Evolutionary conservation across 352 stramenopile species (phyloP), one percentile per base, ranked within the genome.

Genomic region (Pythium aphanidermatum): DNA sequence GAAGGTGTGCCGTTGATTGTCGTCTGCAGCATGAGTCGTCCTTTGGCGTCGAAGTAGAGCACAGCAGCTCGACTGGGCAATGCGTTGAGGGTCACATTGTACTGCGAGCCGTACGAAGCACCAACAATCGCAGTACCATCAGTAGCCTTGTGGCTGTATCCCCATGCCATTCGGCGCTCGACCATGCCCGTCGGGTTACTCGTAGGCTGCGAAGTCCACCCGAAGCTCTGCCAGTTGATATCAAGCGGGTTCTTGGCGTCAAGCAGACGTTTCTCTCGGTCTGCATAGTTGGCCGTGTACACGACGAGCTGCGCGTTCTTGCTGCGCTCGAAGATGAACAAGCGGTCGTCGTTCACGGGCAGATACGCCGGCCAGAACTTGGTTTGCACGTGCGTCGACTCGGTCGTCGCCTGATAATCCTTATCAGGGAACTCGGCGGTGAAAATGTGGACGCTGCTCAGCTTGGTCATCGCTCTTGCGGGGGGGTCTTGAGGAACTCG

Each of bases 181-280:
- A 86, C 38, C 55, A 84, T 72, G 31, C 77, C 77, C 8, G 72
- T 86, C 13, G 51, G 37, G 36, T 89, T 89, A 42, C 49, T 84
- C 31, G 68, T 84, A 11, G 74, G 77, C 46, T 82, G 60, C 16
- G 46, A 45, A 5, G 77, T 89, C 77, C 77, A 89, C 28, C 77
- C 77, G 46, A 83, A 89, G 54, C 74, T 87, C 59, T 86, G 73
- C 77, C 77, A 89, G 43, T 83, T 85, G 62, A 89, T 86, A 54
- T 89, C 74, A 34, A 89, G 59, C 30, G 77, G 77, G 56, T 58
- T 76, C 50, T 83, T 83, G 17, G 63, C 45, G 56, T 89, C 65
- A 32, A 87, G 48, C 32, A 70, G 51, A 7, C 67, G 68, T 30
- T 63, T 47, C 24, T 64, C 58, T 39, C 61, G 65, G 67, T 86